These are phyloP conservation scores for Globisporangium nodosum DNA, from an alignment of 352 stramenopile genomes.

Conservation along the genomic window DNA sequence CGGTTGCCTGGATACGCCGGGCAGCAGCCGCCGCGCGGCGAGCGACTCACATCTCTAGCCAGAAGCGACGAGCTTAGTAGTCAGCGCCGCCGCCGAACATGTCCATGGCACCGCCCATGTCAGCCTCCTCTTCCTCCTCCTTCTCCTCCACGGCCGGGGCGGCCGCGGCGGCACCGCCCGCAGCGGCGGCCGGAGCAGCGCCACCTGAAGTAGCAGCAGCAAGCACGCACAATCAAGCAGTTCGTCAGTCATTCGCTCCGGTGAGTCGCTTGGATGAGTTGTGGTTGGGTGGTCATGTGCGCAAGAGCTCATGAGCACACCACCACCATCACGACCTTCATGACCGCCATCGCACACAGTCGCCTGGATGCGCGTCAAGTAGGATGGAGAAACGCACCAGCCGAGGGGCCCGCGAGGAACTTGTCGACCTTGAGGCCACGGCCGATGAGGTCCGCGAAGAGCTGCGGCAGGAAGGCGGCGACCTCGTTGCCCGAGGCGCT, in stretches of 20 bases:
- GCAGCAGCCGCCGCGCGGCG: neutral
- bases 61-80: slow-evolving; percentile 50
- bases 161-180: slow-evolving; percentile 37
- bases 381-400: slow-evolving; percentile 41
- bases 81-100: slow-evolving; percentile 85
- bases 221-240: slow-evolving; percentile 2
- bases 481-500: slow-evolving; percentile 77
- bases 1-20: neutral
- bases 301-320: no score
- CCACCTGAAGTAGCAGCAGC: slow-evolving; percentile 27
- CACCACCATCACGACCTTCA: neutral
- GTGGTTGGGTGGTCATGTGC: no score
- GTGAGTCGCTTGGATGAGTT: no score
- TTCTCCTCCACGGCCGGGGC: slow-evolving; percentile 55
- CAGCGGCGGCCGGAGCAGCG: slow-evolving; percentile 42
- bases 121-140: slow-evolving; percentile 85
- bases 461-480: slow-evolving; percentile 65
- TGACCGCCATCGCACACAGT: no score
- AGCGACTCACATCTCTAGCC: slow-evolving; percentile 7
- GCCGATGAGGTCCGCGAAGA: slow-evolving; percentile 81
- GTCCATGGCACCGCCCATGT: slow-evolving; percentile 80
- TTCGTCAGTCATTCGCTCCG: slow-evolving; percentile 1
- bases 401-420: slow-evolving; percentile 83
- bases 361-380: no score
- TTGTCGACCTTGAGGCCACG: slow-evolving; percentile 83